Evolutionary conservation across 495 filamentous ascomycete species (phyloP).

Genomic region (Penicillium taxi): DNA sequence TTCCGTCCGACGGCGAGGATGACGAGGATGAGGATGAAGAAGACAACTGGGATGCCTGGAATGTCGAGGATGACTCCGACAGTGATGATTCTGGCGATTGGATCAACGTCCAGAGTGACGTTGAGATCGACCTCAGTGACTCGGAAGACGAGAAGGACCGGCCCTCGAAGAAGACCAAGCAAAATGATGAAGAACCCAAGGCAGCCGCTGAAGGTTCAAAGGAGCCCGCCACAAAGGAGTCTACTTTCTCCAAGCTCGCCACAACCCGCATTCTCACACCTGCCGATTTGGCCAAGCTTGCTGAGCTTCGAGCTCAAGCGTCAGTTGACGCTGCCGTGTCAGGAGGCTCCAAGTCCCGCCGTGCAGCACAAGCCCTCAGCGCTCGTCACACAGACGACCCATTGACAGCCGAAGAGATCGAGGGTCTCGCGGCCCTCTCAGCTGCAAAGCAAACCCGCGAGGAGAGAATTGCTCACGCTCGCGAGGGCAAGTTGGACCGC

Average conservation of each 20-base stretch:
- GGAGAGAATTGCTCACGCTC: conserved; percentile 70
- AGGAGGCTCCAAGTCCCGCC: conserved; percentile 31
- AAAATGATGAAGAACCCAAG: conserved; percentile 25
- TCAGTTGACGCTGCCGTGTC: conserved; percentile 55
- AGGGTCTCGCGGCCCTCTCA: conserved; percentile 60
- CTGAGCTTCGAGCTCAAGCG: conserved; percentile 71
- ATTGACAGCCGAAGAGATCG: conserved; percentile 79
- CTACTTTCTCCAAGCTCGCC: conserved; percentile 58
- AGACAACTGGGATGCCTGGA: conserved; percentile 72
- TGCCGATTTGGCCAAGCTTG: conserved; percentile 83
- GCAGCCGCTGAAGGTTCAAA: conserved; percentile 6
- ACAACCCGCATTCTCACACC: conserved; percentile 85
- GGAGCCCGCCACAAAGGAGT: conserved; percentile 19
- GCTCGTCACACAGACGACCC: conserved; percentile 69
- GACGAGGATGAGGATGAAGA: conserved; percentile 56
- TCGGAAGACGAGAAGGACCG: conserved; percentile 58
- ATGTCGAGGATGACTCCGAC: conserved; percentile 66
- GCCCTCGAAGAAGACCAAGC: conserved; percentile 54
- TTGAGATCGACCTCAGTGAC: conserved; percentile 68
- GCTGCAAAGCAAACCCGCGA: conserved; percentile 67
- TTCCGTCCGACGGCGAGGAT: conserved; percentile 46
- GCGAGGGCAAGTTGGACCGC: conserved; percentile 63
- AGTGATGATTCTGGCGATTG: conserved; percentile 78
- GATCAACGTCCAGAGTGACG: conserved; percentile 84
- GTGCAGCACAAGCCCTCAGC: conserved; percentile 27